These are phyloP conservation scores for Mycena galericulata DNA, from an alignment of 768 basidiomycete genomes.

Conservation along the genomic window DNA sequence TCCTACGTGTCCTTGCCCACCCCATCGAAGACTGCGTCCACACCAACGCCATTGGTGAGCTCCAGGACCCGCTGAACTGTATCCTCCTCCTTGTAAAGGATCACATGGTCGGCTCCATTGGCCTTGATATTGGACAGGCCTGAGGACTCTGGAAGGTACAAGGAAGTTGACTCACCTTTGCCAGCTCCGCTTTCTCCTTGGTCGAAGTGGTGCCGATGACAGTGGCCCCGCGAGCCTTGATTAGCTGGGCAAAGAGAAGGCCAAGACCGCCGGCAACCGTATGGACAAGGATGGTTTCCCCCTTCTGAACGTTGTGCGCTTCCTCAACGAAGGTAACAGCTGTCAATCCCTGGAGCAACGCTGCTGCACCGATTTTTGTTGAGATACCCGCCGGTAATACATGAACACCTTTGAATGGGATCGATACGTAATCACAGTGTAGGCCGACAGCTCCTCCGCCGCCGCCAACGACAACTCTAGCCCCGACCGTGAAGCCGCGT, in stretches of 20 bases:
- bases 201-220: constrained; percentile 96
- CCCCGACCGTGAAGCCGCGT: constrained; percentile 75
- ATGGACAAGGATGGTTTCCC: constrained; percentile 86
- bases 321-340: constrained; percentile 84
- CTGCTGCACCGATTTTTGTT: constrained; percentile 73
- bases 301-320: constrained; percentile 84
- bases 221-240: constrained; percentile 80
- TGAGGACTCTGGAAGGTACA: too few relatives aligned
- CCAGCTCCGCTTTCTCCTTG: constrained; percentile 83
- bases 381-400: constrained; percentile 75
- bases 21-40: constrained; percentile 92
- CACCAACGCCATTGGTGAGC: constrained; percentile 83
- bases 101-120: constrained; percentile 89
- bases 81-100: constrained; percentile 82
- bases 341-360: constrained; percentile 82
- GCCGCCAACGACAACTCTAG: constrained; percentile 66
- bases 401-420: constrained; percentile 67
- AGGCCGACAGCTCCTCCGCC: constrained; percentile 26
- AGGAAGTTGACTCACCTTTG: too few relatives aligned
- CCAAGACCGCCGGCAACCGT: constrained; percentile 94
- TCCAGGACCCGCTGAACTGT: constrained; percentile 80
- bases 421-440: constrained; percentile 24
- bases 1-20: constrained; percentile 96
- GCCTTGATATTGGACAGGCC: too few relatives aligned
- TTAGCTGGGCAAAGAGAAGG: constrained; percentile 74